A percentile compares a stretch with the other conserved stretches of the same genome.
phyloP scores from a whole-genome alignment of 2,329 filamentous ascomycete genomes.

The Botryotinia calthae region DNA sequence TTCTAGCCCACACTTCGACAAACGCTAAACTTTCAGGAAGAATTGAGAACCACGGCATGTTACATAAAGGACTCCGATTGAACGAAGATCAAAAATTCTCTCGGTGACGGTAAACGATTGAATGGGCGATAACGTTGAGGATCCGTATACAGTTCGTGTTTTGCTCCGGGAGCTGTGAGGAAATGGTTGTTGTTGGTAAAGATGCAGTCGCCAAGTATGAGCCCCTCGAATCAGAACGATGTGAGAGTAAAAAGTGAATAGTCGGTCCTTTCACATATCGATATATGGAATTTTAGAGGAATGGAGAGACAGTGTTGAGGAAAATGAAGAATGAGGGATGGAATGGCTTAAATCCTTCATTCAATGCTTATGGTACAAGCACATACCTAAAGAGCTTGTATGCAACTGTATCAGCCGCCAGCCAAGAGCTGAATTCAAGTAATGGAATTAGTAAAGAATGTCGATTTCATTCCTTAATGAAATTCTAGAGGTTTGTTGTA shows the following conservation, averaged over 20 bases:
- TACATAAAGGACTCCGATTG: background rate
- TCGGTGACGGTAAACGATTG: background rate
- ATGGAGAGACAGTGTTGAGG: background rate
- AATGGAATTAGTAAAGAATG: background rate
- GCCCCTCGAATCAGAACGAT: conserved; percentile 2
- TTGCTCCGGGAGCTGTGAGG: background rate
- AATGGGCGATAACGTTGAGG: background rate
- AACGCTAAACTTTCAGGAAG: conserved; percentile 56
- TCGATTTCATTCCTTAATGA: background rate
- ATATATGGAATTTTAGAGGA: background rate
- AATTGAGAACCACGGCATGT: conserved; percentile 64
- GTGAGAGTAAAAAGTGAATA: background rate
- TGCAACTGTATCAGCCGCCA: background rate
- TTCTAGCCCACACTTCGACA: conserved; percentile 60
- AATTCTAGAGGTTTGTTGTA: background rate
- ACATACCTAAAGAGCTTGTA: conserved; percentile 3
- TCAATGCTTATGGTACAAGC: conserved; percentile 1
- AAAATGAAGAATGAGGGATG: conserved; percentile 8
- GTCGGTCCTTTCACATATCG: conserved; percentile 9
- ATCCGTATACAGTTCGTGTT: background rate
- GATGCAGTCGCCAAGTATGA: background rate
- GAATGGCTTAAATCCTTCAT: conserved; percentile 5
- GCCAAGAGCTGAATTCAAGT: background rate
- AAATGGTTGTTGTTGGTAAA: background rate
- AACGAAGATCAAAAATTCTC: background rate